A percentile compares a stretch with the other conserved stretches of the same genome.
These are phyloP conservation scores for Suillus subluteus DNA, from an alignment of 768 basidiomycete species.

Conservation along the genomic window DNA sequence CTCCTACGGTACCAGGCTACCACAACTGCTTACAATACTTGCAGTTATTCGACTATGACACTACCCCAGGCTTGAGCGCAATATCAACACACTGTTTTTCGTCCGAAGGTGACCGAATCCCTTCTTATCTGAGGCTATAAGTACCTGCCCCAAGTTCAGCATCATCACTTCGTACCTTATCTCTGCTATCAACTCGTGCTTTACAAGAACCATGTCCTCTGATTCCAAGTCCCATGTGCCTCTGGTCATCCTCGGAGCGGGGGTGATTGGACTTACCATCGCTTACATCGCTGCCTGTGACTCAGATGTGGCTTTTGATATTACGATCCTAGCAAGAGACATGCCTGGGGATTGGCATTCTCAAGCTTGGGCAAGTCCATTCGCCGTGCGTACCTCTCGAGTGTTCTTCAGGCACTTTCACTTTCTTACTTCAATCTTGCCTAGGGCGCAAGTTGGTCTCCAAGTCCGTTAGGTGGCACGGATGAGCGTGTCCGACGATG, in stretches of 20 bases:
- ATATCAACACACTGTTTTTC: background rate
- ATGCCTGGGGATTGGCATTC: conserved; percentile 43
- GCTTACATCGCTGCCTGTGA: conserved; percentile 37
- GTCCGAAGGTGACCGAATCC: conserved; percentile 2
- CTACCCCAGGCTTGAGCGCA: background rate
- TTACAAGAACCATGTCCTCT: conserved; percentile 17
- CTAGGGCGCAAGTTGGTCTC: conserved; percentile 54
- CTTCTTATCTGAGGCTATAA: background rate
- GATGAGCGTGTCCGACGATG: conserved; percentile 40
- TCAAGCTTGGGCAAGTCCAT: conserved; percentile 53
- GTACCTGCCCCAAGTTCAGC: background rate
- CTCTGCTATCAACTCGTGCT: background rate
- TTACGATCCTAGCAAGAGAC: conserved; percentile 40
- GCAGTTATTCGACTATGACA: background rate
- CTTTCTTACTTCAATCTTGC: background rate
- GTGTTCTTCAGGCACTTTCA: background rate
- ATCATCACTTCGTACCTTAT: background rate
- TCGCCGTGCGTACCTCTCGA: conserved; percentile 41
- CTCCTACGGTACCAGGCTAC: background rate
- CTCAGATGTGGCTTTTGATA: conserved; percentile 17
- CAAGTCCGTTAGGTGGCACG: conserved; percentile 39
- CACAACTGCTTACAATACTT: background rate
- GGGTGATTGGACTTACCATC: conserved; percentile 43
- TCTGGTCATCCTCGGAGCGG: conserved; percentile 42
- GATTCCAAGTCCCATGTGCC: conserved; percentile 15